Evolutionary conservation across 805 yeast species (phyloP).

Genomic region (Cyberlindnera meyerae): DNA sequence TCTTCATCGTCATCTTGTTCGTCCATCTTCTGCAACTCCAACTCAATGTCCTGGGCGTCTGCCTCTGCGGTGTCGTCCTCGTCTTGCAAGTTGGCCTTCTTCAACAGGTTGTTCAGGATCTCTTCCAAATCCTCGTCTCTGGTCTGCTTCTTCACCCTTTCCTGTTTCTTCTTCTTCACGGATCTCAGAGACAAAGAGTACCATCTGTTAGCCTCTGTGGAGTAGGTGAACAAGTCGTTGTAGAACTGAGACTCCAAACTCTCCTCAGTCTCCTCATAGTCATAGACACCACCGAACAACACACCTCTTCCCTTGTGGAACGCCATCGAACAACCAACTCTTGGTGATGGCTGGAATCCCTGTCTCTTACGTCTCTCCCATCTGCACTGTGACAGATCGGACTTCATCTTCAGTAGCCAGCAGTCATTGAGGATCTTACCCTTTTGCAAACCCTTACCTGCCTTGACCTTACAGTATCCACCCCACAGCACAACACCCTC

Average conservation of each 20-base stretch:
- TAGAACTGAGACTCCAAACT: conserved; percentile 78
- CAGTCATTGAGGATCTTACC: conserved; percentile 85
- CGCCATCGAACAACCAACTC: conserved; percentile 93
- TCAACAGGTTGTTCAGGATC: conserved; percentile 65
- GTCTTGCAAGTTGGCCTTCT: conserved; percentile 61
- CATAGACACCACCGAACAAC: conserved; percentile 93
- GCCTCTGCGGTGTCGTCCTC: conserved; percentile 34
- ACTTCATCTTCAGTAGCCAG: conserved; percentile 84
- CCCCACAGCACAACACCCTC: conserved; percentile 89
- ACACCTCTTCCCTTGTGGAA: conserved; percentile 89
- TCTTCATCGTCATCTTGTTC: conserved; percentile 15
- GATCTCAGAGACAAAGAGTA: conserved; percentile 62
- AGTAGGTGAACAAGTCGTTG: conserved; percentile 77
- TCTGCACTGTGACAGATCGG: conserved; percentile 64
- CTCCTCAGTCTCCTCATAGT: conserved; percentile 93
- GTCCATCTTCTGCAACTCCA: conserved; percentile 43
- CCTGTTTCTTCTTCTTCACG: conserved; percentile 50
- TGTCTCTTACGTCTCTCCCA: conserved; percentile 91
- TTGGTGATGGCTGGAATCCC: conserved; percentile 85
- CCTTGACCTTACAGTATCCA: conserved; percentile 91
- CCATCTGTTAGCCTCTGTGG: conserved; percentile 87
- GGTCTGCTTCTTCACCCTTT: conserved; percentile 38
- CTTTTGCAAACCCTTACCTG: conserved; percentile 80
- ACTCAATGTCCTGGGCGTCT: conserved; percentile 41
- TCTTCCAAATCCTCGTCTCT: conserved; percentile 71